phyloP scores from a whole-genome alignment of 106 monocot genomes.

The Amphibolis antarctica region DNA sequence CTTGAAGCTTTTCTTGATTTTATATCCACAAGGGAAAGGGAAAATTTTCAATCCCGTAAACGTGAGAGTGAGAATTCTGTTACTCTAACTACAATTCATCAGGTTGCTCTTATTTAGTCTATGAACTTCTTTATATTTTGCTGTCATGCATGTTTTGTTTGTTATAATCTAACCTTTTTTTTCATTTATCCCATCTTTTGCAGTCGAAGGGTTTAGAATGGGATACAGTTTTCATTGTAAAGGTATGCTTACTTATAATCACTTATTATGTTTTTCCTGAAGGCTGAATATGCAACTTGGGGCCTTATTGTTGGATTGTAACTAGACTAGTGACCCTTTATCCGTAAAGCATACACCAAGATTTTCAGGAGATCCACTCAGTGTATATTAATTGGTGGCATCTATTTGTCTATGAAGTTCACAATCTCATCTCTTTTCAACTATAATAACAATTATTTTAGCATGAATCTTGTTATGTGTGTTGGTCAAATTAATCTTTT shows the following conservation, averaged over 20 bases:
- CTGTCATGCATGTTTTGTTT: background rate
- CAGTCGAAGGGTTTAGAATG: conserved; percentile 96
- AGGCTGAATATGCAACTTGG: too few species aligned
- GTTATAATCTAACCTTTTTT: background rate
- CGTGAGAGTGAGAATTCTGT: conserved; percentile 70
- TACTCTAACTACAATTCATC: conserved; percentile 88
- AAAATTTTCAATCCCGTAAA: conserved; percentile 54
- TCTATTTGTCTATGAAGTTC: too few species aligned
- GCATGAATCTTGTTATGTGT: too few species aligned
- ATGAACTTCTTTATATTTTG: background rate
- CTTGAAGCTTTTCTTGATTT: conserved; percentile 69
- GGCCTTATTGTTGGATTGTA: too few species aligned
- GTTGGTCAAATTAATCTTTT: too few species aligned
- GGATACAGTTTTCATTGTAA: conserved; percentile 83
- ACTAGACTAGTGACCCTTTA: too few species aligned
- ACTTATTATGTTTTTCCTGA: background rate
- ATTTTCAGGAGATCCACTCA: too few species aligned
- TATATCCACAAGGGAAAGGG: conserved; percentile 70
- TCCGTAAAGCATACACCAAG: too few species aligned
- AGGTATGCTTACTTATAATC: conserved; percentile 50
- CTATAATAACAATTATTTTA: too few species aligned
- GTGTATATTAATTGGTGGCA: too few species aligned
- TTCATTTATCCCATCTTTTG: conserved; percentile 19
- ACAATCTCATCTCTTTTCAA: too few species aligned
- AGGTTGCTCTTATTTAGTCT: conserved; percentile 34